Evolutionary conservation across 768 basidiomycete genomes (phyloP), one percentile per base, ranked within the genome.

Genomic region (Glaciozyma martinii): DNA sequence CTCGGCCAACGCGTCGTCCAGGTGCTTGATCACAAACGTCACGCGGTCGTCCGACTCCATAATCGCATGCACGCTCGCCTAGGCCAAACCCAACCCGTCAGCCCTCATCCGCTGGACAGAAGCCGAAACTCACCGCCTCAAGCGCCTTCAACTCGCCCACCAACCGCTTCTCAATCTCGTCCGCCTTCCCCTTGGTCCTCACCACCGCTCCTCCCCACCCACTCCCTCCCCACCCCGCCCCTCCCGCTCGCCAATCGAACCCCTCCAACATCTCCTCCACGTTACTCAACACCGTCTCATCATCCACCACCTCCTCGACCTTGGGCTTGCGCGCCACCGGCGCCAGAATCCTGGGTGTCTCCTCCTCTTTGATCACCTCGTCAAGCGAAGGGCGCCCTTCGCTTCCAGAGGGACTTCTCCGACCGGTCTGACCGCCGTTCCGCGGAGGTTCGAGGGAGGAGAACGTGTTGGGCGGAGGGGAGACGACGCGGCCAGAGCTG

Each of bases 201-300:
- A 83, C 85, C 70, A 84, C 83, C 52, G 32, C 46, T 3, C 43
- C 76, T 93, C 90, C 67, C 94, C 90, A 69, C 90, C 81, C 74
- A 58, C 56, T 46, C 10, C 37, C 37, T 40, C 37, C 37, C 37
- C 5, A 6, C 40, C 1, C 64, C 61, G 13, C 69, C 72, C 10
- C 53, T 42, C 29, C n/a, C 61, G 56, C 74, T 0, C 89, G 86
- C 92, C 92, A 98, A 76, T 98, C 95, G 73, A 95, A 95, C 0
- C 95, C 93, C 73, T 99, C 95, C 30, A 99, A 81, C 90, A 99
- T 93, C 75, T 99, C 95, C 75, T 99, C 95, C 3, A 99, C 91
- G 76, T 85, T 95, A 8, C 86, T 80, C 78, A 99, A 81, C 5
- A 89, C 90, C 13, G 86, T 88, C 68, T 89, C 86, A 16, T 84